Evolutionary conservation across 805 yeast species (phyloP), one percentile per base, ranked within the genome.

Genomic region (Saturnispora besseyi): DNA sequence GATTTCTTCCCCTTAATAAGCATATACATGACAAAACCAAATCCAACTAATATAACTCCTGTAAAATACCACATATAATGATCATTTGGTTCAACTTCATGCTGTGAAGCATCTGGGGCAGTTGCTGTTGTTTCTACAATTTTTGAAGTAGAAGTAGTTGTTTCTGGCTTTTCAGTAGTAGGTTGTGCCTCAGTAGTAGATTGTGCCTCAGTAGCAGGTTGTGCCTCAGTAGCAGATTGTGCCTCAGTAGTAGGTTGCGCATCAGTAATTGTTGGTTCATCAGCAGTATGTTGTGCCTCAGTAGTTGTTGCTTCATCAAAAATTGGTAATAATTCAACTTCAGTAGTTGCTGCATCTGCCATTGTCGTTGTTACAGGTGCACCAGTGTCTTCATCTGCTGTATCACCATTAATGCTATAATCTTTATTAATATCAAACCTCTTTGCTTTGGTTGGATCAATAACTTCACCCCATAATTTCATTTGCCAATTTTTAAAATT

Each of bases 401-500:
- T 28, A 21, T 59, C 13, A 13, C 56, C 31, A 5, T 64, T 55
- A 68, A 63, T 30, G 62, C 70, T 52, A 53, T 77, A 76, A 58
- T 76, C 81, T 54, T 67, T 70, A 41, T 67, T 71, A 29, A 79
- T 61, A 38, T 78, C 78, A 60, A 69, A 84, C 43, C 73, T 67
- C 58, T 74, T 76, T 1, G 85, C 87, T 64, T 79, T 76, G 12
- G 76, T 59, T 1, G 81, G 74, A 64, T 87, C 90, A 40, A 72
- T 73, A 18, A 82, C 69, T 63, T 84, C 91, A 26, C 99, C 99
- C 73, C 86, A 93, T 12, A 90, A 68, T 41, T 80, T 78, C 61
- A 93, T 64, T 62, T 81, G 83, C 95, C 96, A 93, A 58, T 76
- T 71, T 41, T 75, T 67, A 40, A 93, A 72, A 1, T 59, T 67